phyloP scores from a whole-genome alignment of 1,284 basidiomycete species.

The Pascua sp. region DNA sequence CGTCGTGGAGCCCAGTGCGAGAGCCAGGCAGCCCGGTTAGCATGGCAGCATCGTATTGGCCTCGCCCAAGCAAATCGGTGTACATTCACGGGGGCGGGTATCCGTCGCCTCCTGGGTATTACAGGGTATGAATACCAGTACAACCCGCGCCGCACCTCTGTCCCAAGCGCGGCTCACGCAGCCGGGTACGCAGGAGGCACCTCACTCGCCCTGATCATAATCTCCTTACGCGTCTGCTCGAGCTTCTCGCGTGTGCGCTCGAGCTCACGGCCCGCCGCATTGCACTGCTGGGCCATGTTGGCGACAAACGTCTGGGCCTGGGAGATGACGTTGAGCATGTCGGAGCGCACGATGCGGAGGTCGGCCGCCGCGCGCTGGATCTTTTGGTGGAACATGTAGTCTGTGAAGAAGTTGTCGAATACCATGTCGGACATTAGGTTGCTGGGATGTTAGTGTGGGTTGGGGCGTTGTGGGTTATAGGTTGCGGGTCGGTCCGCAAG shows the following conservation, averaged over 20 bases:
- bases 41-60: too few relatives aligned
- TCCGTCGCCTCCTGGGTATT: too few relatives aligned
- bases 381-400: constrained; percentile 23
- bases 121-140: too few relatives aligned
- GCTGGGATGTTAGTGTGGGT: neutral
- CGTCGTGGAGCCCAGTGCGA: too few relatives aligned
- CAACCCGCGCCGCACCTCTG: too few relatives aligned
- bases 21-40: too few relatives aligned
- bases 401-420: constrained; percentile 28
- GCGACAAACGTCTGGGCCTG: constrained; percentile 3
- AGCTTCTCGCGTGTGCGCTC: constrained; percentile 8
- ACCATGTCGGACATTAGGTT: constrained; percentile 24
- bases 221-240: constrained; percentile 6
- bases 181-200: neutral
- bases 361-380: constrained; percentile 7
- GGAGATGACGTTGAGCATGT: constrained; percentile 1
- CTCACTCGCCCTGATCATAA: constrained; percentile 5
- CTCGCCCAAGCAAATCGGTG: too few relatives aligned
- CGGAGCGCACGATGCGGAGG: neutral
- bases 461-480: neutral
- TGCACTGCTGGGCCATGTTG: neutral
- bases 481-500: too few relatives aligned
- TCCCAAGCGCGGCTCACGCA: too few relatives aligned
- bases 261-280: neutral
- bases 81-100: too few relatives aligned